Evolutionary conservation across 257 asterid genomes (phyloP), one percentile per base, ranked within the genome.

Genomic region (Lithospermum erythrorhizon): DNA sequence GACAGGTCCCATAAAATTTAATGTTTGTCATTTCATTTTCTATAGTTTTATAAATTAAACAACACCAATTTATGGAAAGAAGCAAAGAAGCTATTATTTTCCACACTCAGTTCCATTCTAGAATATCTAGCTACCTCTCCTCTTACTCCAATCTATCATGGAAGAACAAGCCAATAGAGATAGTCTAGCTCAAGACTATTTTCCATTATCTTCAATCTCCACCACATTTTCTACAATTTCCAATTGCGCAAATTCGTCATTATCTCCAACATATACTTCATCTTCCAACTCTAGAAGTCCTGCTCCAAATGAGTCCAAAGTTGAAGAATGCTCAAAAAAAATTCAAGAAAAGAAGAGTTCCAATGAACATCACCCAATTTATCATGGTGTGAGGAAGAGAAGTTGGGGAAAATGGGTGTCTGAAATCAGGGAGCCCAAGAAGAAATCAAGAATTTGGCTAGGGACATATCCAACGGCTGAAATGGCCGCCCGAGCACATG

Each of bases 401-500:
- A 84, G 74, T 30, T 89, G 97, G 97, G 97, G 97, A 9, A 84
- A 83, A 72, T 89, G 94, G 94, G 97, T 89, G 48, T 89, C 94
- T 4, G 97, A 89, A 72, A 89, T 89, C 61, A 83, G 97, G 2
- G 94, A 89, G 75, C 97, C 97, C 15, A 69, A 80, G 59, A 89
- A 89, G 80, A 89, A 89, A 51, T 84, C 97, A 11, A 72, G 97
- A 69, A 87, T 89, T 75, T 89, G 97, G 97, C 90, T 89, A 0
- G 97, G 97, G 23, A 86, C 97, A 2, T 89, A 79, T 52, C 71
- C 87, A 3, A 89, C 93, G 16, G 94, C 94, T 6, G 95, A 89
- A 81, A 89, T 89, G 97, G 97, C 97, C 23, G 97, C 95, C 32
- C 77, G 97, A 19, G 97, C 97, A 1, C 97, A 89, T 65, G 97